Evolutionary conservation across 208 protist genomes (phyloP).

Genomic region (Leishmania arabica): DNA sequence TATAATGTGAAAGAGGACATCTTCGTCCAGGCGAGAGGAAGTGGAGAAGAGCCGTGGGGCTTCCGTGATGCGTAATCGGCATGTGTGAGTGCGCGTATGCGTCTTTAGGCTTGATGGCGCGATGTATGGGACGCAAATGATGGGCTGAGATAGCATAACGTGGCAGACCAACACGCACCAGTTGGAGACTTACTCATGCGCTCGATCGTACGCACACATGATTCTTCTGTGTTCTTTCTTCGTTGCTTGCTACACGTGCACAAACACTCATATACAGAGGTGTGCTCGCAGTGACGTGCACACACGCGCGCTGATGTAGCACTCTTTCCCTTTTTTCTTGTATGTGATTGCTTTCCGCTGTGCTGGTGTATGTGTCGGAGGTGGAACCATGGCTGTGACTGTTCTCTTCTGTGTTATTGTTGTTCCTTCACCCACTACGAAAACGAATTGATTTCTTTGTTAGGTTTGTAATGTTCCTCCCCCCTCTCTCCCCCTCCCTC

Average conservation of each 20-base stretch:
- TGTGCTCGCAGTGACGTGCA: not conserved
- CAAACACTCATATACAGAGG: not conserved
- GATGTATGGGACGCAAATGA: not conserved
- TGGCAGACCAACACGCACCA: not conserved
- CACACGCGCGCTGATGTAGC: not conserved
- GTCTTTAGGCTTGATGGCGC: not conserved
- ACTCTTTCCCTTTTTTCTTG: not conserved
- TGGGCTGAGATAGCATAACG: not conserved
- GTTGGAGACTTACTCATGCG: not conserved
- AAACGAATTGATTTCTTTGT: not conserved
- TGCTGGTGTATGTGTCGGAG: not conserved
- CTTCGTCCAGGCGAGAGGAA: not conserved
- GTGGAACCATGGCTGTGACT: not conserved
- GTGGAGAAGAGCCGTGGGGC: not conserved
- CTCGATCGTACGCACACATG: not conserved
- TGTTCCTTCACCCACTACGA: not conserved
- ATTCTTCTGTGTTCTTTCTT: not conserved
- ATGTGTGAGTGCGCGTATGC: not conserved
- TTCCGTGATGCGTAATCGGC: not conserved
- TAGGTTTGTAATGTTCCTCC: not conserved
- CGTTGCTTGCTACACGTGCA: not conserved
- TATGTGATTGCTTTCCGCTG: not conserved
- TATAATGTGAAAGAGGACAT: conserved; percentile 1
- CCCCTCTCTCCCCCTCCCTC: not conserved
- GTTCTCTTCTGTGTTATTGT: not conserved